Base-by-base conservation (phyloP, 2,329 filamentous ascomycete genomes). In the Zelopaecilomyces penicillatus region DNA sequence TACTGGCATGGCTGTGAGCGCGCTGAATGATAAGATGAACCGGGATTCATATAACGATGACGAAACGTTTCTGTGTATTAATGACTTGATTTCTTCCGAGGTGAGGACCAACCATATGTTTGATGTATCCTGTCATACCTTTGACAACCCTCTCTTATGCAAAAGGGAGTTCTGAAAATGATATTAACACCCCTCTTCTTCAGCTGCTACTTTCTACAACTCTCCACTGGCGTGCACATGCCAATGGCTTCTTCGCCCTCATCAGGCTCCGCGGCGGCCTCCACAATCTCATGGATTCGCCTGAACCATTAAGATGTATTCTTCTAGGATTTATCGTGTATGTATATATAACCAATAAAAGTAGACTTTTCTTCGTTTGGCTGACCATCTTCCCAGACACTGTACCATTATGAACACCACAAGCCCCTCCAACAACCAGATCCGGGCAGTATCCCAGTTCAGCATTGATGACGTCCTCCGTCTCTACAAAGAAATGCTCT, bases 11-110 rank as follows among this genome's bases (percentile, higher is more conserved):
- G 40, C 44, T 30, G 26, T 46, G 11, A n/a, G 30, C 7, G 40
- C 44, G 2, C 27, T 46, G 3, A 39, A 39, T 36, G 19, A 42
- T 5, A 40, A 46, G 36, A 46, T 46, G 27, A 36, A 40, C 5
- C 11, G 27, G 5, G n/a, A 39, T 10, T n/a, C 26, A 2, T 12
- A 30, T 6, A 8, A 12, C 19, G 37, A 30, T 26, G 29, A 29
- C 8, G 35, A 46, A 5, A 34, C 42, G 3, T 43, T 46, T 30
- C 19, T 30, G 26, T 35, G 44, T 19, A 43, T 46, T 30, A 39
- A 42, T 12, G 27, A 42, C 5, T 33, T 46, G 10, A 34, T 39
- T 6, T 33, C 32, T 33, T 33, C 34, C 9, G 43, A 45, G 43
- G 43, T 42, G 12, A 6, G 31, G 11, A 9, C 12, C 35, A 12